phyloP scores from a whole-genome alignment of 306 rosid genomes.

The Prosopis cineraria region DNA sequence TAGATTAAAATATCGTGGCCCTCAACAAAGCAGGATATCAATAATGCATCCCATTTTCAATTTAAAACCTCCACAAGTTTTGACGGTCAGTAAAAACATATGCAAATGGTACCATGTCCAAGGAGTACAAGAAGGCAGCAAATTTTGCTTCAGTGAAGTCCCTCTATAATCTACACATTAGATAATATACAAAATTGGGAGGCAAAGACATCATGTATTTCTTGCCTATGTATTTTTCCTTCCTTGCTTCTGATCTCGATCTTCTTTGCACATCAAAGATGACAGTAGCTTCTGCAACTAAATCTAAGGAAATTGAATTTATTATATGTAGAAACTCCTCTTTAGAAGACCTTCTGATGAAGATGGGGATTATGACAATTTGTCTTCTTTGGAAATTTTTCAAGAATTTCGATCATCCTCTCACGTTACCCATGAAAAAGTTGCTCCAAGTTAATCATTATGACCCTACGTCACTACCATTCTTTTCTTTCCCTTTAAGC shows the following conservation, averaged over 20 bases:
- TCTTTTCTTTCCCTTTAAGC: background rate
- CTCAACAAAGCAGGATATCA: background rate
- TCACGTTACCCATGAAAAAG: slow-evolving; percentile 26
- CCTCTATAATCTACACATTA: slow-evolving; percentile 18
- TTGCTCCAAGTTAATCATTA: background rate
- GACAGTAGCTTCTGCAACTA: slow-evolving; percentile 51
- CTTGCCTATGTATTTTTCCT: slow-evolving; percentile 46
- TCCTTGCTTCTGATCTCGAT: slow-evolving; percentile 52
- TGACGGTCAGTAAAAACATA: background rate
- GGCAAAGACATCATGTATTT: slow-evolving; percentile 41
- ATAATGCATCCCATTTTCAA: slow-evolving; percentile 14
- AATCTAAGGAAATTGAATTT: slow-evolving; percentile 23
- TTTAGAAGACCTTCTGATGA: slow-evolving; percentile 20
- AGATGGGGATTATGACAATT: background rate
- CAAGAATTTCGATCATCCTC: slow-evolving; percentile 25
- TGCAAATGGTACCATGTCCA: background rate
- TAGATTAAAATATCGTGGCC: background rate
- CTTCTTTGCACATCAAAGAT: slow-evolving; percentile 57
- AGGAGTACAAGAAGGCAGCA: slow-evolving; percentile 12
- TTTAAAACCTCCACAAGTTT: slow-evolving; percentile 14
- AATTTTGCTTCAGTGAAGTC: slow-evolving; percentile 27
- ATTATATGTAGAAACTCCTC: background rate
- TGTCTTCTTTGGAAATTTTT: slow-evolving; percentile 19
- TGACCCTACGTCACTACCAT: background rate
- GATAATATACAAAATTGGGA: slow-evolving; percentile 16